Evolutionary conservation across 164 flowering plant genomes (phyloP), one percentile per base, ranked within the genome.

Genomic region (Buxus sempervirens): DNA sequence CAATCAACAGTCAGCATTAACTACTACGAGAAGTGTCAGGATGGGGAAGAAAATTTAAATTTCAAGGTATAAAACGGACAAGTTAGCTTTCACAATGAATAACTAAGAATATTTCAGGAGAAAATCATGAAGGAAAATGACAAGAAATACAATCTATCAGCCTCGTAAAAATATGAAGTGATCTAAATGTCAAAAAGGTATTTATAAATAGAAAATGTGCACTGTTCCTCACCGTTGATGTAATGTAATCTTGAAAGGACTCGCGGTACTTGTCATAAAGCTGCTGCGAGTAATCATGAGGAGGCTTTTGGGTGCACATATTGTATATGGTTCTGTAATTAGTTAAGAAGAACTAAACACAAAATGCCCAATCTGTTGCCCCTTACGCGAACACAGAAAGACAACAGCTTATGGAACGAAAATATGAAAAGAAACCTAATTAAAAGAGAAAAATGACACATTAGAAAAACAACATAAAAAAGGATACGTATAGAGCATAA

Each of bases 231-330:
- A 89, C 95, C 76, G 77, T 83, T 13, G 84, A 67, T 49, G 75
- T 73, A 12, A 89, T 86, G 77, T 90, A 88, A 27, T 82, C 88
- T 61, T 80, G 86, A 65, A 90, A 85, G 14, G 87, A 65, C 65
- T 83, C 87, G 23, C 70, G 68, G 68, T 88, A 88, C 41, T 84
- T 85, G 58, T 85, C 89, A 58, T 90, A 90, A 18, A 88, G 78
- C 69, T 88, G 88, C 45, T 86, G 87, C n/a, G 96, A 85, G 74
- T 86, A 85, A 61, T 88, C 89, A 73, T 85, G 87, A 13, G 90
- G 91, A 8, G 89, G 88, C 72, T 85, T 86, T 62, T 88, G 96
- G 5, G 89, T 86, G 45, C 96, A 89, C 90, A 88, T 83, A 70
- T 88, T 82, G 62, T 86, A 86, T 20, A 84, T 84, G 19, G 90